Percentiles rank a stretch among this genome's conserved stretches.
Conservation (phyloP, 768 basidiomycete species). For the Trametes sanguinea region DNA sequence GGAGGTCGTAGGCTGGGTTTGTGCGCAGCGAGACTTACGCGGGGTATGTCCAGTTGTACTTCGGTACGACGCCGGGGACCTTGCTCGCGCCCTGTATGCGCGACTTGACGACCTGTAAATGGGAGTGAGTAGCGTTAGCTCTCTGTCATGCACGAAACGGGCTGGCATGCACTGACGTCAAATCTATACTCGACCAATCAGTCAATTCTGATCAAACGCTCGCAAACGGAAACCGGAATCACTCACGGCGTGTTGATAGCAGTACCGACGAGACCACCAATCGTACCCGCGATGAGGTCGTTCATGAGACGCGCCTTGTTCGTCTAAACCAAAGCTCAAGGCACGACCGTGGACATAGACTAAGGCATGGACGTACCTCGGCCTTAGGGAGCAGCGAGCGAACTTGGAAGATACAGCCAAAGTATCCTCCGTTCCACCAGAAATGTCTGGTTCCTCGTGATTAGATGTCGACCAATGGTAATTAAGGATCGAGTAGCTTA, state of each 20-base stretch:
- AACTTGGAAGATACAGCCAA: conserved; percentile 89
- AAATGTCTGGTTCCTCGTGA: conserved; percentile 53
- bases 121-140: not conserved
- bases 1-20: not conserved
- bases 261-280: conserved; percentile 92
- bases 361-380: conserved; percentile 50
- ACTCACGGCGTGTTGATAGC: conserved; percentile 88
- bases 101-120: conserved; percentile 84
- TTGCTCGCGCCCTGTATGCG: conserved; percentile 82
- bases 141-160: not conserved
- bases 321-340: conserved; percentile 42
- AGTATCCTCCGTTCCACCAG: conserved; percentile 96
- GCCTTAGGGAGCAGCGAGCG: conserved; percentile 79
- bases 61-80: conserved; percentile 70
- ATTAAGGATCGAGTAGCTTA: too few species aligned
- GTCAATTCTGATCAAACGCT: not conserved
- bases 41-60: conserved; percentile 96
- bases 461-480: too few species aligned
- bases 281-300: conserved; percentile 87
- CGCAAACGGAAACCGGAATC: too few species aligned
- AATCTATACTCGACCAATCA: conserved; percentile 36
- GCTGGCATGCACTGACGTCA: conserved; percentile 40
- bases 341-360: not conserved
- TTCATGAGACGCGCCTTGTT: conserved; percentile 75
- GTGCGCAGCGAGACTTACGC: conserved; percentile 43